Evolutionary conservation across 768 basidiomycete genomes (phyloP), one percentile per base, ranked within the genome.

Genomic region (Boletus rufocinnamomeus): DNA sequence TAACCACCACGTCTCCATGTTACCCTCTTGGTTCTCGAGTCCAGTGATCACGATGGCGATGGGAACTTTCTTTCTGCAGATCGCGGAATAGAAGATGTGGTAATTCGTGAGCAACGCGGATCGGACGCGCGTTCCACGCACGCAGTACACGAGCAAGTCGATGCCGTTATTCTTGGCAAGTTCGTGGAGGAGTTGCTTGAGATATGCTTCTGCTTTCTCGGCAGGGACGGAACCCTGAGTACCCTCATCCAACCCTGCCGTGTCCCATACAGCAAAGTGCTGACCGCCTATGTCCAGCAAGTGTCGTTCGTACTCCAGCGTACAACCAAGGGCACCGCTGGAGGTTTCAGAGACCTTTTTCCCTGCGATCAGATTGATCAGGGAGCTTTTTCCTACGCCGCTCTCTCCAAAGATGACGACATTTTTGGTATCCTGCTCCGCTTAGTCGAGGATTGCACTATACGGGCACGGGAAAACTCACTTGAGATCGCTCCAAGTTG

Each of bases 321-420:
- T 80, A 53, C 73, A 76, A 3, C 78, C 77, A 0, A 60, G 50
- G 1, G 74, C 71, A 4, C 66, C 62, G 44, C 69, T 74, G 6
- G 76, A 77, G 16, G 69, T 68, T 13, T 52, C 49, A 1, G 74
- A 74, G 13, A 66, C 50, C 16, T 62, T 62, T 7, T 40, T 7
- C 11, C 69, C 71, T 3, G 65, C 68, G 21, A 81, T 57, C 66
- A 81, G 69, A 58, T 80, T 81, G 57, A 81, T 66, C n/a, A 80
- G 58, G 14, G 77, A 78, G 58, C 79, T 81, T 59, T 81, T 80
- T 19, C 76, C 74, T 51, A 72, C 57, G 17, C 80, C 78, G 2
- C 71, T 69, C 52, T 79, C 77, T 19, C 80, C 79, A 53, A 80
- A 80, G 34, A 80, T 27, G 19, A 80, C 57, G 32, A 80, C 46